Evolutionary conservation across 768 basidiomycete genomes (phyloP).

Genomic region (Russula vinacea): DNA sequence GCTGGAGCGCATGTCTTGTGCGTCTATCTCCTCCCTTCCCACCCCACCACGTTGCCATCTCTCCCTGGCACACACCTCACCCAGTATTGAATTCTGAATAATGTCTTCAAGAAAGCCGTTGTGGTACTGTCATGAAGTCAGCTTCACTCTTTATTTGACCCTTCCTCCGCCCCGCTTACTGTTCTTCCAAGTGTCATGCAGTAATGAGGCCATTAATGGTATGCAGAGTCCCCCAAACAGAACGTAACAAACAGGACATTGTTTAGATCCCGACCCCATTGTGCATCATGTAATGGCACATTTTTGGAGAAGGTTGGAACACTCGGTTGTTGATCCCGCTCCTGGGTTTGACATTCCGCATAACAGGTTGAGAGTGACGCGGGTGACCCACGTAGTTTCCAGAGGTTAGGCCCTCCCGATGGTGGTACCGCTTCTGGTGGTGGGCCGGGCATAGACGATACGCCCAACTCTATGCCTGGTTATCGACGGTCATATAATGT

Average conservation of each 20-base stretch:
- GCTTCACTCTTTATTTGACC: conserved; percentile 21
- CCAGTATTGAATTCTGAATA: conserved; percentile 8
- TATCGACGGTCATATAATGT: conserved; percentile 1
- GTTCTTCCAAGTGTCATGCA: conserved; percentile 62
- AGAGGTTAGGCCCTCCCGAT: conserved; percentile 38
- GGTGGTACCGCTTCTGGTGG: conserved; percentile 29
- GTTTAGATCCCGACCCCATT: conserved; percentile 79
- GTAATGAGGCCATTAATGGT: conserved; percentile 91
- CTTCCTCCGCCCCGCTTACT: conserved; percentile 14
- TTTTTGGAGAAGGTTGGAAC: conserved; percentile 75
- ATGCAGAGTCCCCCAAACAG: conserved; percentile 21
- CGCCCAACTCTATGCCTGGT: conserved; percentile 14
- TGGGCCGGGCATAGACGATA: conserved; percentile 44
- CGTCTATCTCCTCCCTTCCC: neutral
- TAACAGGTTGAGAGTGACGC: conserved; percentile 70
- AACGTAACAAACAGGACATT: conserved; percentile 14
- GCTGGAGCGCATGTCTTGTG: too few relatives aligned
- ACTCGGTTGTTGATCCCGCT: neutral
- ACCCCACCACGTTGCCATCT: conserved; percentile 16
- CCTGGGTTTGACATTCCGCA: neutral
- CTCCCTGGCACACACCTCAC: conserved; percentile 17
- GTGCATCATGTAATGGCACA: conserved; percentile 73
- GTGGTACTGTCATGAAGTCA: conserved; percentile 77
- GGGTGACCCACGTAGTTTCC: conserved; percentile 74
- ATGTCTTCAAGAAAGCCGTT: conserved; percentile 73